Evolutionary conservation across 1,284 basidiomycete species (phyloP), one percentile per base, ranked within the genome.

Genomic region (Ganoderma meredithae): DNA sequence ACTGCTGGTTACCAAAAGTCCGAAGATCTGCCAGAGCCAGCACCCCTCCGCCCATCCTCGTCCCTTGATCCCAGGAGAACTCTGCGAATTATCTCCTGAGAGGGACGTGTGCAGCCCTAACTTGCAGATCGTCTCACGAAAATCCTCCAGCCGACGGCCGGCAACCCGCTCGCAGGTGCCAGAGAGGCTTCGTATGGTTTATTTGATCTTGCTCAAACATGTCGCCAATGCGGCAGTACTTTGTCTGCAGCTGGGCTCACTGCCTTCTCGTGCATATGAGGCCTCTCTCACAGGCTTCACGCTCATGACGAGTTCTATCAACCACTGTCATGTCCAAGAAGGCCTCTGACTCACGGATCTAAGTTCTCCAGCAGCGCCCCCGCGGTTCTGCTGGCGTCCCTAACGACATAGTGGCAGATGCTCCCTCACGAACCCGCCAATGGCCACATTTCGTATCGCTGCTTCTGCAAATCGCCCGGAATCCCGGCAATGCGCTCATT

Each of bases 71-170:
- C 12, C n/a, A 22, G 22, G 19, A 49, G 47, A 49, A 3, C 47
- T 49, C 9, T 49, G 10, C 10, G 47, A 49, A 31, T 17, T 10
- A 53, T 31, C 52, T 31, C 52, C 52, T 5, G 27, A 31, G 27
- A 53, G 13, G 52, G 52, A 53, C 17, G 31, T 13, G 19, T 27
- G 52, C 52, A 31, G 27, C 52, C 27, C 17, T 53, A 53, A 53
- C 25, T 53, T 31, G 52, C 52, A 53, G 52, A 53, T 53, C 13
- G 52, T 53, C 52, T 49, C 47, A 49, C 47, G 47, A n/a, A 49
- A 49, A 49, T 49, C 47, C 47, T 25, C 22, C 22, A 9, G 22
- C 47, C 47, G 47, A 22, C 25, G 52, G 15, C 52, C 27, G 27
- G 52, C 47, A 49, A 25, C 22, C 22, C 47, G 15, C 31, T 53